Evolutionary conservation across 75 land plant genomes (phyloP).

Genomic region (Picea glauca): DNA sequence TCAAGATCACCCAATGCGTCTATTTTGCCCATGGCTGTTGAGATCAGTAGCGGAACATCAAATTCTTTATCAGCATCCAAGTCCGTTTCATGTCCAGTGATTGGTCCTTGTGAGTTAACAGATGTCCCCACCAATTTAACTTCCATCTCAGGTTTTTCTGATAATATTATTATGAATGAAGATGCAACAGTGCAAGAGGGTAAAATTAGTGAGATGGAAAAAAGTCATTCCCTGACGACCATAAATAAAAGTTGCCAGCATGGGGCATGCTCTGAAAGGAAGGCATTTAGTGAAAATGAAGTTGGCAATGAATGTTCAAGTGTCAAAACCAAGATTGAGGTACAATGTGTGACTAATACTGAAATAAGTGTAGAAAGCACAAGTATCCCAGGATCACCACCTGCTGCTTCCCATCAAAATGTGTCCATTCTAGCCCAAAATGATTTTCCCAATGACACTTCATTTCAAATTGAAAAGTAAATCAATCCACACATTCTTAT

Average conservation of each 20-base stretch:
- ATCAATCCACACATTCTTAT: background rate
- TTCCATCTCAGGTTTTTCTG: slow-evolving; percentile 2
- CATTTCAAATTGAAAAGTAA: slow-evolving; percentile 3
- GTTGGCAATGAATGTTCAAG: background rate
- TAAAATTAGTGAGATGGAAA: background rate
- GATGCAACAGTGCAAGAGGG: background rate
- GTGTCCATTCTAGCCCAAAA: background rate
- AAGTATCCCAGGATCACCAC: background rate
- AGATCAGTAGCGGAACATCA: background rate
- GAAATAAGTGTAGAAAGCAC: background rate
- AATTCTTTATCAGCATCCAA: slow-evolving; percentile 1
- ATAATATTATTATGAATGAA: background rate
- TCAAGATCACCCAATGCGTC: background rate
- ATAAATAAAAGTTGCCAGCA: background rate
- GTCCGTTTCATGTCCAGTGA: background rate
- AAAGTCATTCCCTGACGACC: background rate
- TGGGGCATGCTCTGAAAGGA: slow-evolving; percentile 2
- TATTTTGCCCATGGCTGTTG: slow-evolving; percentile 2
- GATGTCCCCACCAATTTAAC: background rate
- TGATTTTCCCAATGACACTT: background rate
- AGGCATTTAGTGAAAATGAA: background rate
- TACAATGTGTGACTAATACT: background rate
- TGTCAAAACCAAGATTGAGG: background rate
- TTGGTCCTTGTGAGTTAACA: background rate
- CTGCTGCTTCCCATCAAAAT: slow-evolving; percentile 2